A percentile compares a stretch with the other conserved stretches of the same genome.
Conservation (phyloP, 306 rosid species). For the Inga oerstediana region DNA sequence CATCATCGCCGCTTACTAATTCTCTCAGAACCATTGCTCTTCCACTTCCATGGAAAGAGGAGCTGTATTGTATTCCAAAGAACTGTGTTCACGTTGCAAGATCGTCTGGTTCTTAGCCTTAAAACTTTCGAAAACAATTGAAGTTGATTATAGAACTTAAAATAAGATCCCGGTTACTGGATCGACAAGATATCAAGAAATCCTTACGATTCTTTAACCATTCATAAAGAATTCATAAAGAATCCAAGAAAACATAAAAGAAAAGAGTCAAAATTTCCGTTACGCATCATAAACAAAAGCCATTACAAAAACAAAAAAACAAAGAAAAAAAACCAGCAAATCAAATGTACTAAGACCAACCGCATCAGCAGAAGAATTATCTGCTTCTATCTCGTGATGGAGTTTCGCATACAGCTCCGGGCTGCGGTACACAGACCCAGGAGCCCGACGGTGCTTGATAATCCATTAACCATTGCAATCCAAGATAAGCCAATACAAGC, state of each 20-base stretch:
- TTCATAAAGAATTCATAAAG: neutral
- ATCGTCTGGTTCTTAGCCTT: neutral
- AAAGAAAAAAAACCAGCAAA: neutral
- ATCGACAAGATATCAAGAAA: neutral
- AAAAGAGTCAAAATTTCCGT: neutral
- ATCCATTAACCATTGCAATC: neutral
- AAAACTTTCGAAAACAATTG: neutral
- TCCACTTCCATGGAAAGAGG: too few species aligned
- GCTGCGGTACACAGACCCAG: constrained; percentile 91
- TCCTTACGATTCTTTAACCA: neutral
- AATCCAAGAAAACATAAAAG: neutral
- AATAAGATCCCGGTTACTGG: constrained; percentile 2
- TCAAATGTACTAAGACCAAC: constrained; percentile 41
- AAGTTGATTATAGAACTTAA: neutral
- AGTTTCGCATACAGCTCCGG: constrained; percentile 81
- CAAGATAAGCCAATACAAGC: too few species aligned
- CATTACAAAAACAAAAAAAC: constrained; percentile 7
- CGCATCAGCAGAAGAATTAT: constrained; percentile 89
- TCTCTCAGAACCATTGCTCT: too few species aligned
- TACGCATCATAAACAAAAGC: constrained; percentile 10
- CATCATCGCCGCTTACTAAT: too few species aligned
- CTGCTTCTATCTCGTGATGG: constrained; percentile 78
- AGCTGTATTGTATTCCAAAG: too few species aligned
- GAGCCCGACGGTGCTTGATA: constrained; percentile 78
- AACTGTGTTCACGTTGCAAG: too few species aligned